Base-by-base conservation (phyloP, 306 rosid genomes). In the Rosa chinensis region DNA sequence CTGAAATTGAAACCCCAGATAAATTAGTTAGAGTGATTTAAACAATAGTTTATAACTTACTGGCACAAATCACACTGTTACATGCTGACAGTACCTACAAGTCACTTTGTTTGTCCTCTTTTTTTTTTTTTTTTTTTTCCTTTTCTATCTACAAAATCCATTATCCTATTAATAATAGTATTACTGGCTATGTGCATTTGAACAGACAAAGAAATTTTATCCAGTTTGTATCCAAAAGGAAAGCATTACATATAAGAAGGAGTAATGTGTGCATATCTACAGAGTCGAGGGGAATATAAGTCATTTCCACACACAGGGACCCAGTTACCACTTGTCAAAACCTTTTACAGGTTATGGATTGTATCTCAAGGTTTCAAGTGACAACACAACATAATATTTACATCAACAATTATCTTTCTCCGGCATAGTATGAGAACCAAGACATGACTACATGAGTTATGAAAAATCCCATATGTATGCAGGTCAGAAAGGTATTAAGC, bases 1-100 rank as follows among this genome's bases (percentile, higher is more conserved):
- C 97, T 95, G 92, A 86, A 83, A 48, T 1, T 20, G 10, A 18
- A 44, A 47, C 8, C 40, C 12, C 58, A 64, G 11, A 72, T 6
- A n/a, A 39, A 69, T 18, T 47, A 32, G 17, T 48, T 6, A n/a
- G 59, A 12, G 18, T 43, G 17, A 75, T 59, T 75, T 7, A 42
- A 23, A 25, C 17, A 18, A 21, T 35, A 42, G 25, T 75, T 56
- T 39, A 58, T 58, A 21, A 42, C 23, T 43, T 75, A 43, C 40
- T 42, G 52, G 47, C 25, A 59, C 68, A 74, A 39, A 10, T 0
- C 23, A 74, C 1, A 55, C n/a, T n/a, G 23, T 74, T 70, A 47
- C 21, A 17, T 7, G 12, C 42, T 45, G 76, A 52, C 55, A 70
- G 18, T 20, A 42, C 42, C n/a, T 44, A 11, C 17, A 6, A 47